A percentile compares a stretch with the other conserved stretches of the same genome.
phyloP scores from a whole-genome alignment of 1,139 yeast species.

The Saccharomyces hybrid region DNA sequence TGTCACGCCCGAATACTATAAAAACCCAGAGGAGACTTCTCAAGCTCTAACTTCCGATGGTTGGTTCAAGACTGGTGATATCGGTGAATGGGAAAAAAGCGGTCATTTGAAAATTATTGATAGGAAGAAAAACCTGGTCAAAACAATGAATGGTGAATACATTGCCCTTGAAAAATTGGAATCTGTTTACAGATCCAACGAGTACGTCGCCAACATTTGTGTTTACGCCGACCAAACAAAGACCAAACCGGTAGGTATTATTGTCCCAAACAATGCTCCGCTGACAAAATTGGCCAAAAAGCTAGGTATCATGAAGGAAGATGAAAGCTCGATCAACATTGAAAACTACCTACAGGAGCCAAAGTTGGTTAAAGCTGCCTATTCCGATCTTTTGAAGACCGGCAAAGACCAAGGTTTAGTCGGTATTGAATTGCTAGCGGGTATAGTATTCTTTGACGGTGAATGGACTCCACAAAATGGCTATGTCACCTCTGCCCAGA shows the following conservation, averaged over 20 bases:
- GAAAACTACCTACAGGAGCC: slow-evolving; percentile 50
- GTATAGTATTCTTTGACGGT: slow-evolving; percentile 68
- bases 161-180: slow-evolving; percentile 93
- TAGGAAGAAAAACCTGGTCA: slow-evolving; percentile 91
- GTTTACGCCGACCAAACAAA: slow-evolving; percentile 83
- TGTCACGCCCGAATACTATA: slow-evolving; percentile 69
- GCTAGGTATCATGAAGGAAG: slow-evolving; percentile 42
- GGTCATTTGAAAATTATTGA: slow-evolving; percentile 84
- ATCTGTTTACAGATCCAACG: slow-evolving; percentile 73
- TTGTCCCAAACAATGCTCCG: slow-evolving; percentile 69
- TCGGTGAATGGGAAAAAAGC: slow-evolving; percentile 81
- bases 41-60: slow-evolving; percentile 64
- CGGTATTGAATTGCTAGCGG: slow-evolving; percentile 80
- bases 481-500: slow-evolving; percentile 89
- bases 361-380: slow-evolving; percentile 49
- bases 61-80: slow-evolving; percentile 96
- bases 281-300: slow-evolving; percentile 54
- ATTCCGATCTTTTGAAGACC: slow-evolving; percentile 56
- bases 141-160: slow-evolving; percentile 94
- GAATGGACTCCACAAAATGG: slow-evolving; percentile 99
- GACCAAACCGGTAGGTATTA: slow-evolving; percentile 87
- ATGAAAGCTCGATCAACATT: slow-evolving; percentile 36
- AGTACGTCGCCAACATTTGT: slow-evolving; percentile 70
- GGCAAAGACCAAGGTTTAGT: slow-evolving; percentile 74
- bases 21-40: slow-evolving; percentile 74